Conservation (phyloP, 1,284 basidiomycete genomes). For the Waitea zeae region DNA sequence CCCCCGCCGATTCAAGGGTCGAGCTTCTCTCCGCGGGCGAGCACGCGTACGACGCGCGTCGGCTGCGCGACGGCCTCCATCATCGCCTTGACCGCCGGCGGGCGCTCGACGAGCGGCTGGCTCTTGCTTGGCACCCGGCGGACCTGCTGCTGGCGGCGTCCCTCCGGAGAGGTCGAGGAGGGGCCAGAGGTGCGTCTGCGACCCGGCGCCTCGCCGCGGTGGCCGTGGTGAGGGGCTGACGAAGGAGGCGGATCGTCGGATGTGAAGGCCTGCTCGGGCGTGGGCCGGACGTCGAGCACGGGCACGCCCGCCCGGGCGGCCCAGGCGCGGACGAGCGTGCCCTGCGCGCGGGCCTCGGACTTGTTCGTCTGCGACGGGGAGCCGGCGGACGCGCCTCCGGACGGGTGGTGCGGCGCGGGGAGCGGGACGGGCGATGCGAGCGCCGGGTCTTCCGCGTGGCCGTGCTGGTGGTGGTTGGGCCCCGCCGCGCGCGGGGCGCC, state of each 20-base stretch:
- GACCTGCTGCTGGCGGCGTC: too few species aligned
- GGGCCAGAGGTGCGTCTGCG: conserved; percentile 5
- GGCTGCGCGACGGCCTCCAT: conserved; percentile 57
- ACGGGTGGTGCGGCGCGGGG: conserved; percentile 36
- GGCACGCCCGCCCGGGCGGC: conserved; percentile 41
- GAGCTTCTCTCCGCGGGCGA: conserved; percentile 66
- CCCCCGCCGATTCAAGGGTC: too few species aligned
- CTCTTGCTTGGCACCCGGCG: conserved; percentile 7
- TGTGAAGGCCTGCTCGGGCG: conserved; percentile 8
- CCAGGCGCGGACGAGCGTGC: conserved; percentile 46
- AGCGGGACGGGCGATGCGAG: conserved; percentile 42
- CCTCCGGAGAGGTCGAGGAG: conserved; percentile 5
- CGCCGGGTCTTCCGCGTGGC: conserved; percentile 13
- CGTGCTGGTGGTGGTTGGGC: conserved; percentile 17
- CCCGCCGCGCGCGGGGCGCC: too few species aligned
- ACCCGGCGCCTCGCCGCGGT: background rate
- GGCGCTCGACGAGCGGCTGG: conserved; percentile 43
- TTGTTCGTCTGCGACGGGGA: conserved; percentile 38
- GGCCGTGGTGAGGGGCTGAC: too few species aligned
- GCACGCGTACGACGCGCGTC: conserved; percentile 53
- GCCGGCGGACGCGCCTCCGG: too few species aligned
- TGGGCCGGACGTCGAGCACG: conserved; percentile 32
- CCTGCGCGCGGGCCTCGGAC: conserved; percentile 45
- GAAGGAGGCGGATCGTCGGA: too few species aligned
- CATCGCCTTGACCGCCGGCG: conserved; percentile 54